Base-by-base conservation (phyloP, 2,329 filamentous ascomycete genomes). In the Cladophialophora psammophila region DNA sequence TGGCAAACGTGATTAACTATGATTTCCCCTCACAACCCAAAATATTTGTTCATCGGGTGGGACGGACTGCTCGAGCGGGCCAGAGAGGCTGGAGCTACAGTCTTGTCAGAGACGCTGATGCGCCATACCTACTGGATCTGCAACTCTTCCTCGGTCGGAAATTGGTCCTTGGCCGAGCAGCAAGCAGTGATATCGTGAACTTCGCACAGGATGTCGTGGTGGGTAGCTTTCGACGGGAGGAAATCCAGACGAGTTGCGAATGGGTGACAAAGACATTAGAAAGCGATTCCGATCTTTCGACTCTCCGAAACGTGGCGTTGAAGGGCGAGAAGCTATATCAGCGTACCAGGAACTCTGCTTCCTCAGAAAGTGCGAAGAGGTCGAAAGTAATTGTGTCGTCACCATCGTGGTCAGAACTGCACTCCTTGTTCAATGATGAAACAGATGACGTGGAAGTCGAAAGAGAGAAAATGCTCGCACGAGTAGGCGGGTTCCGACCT, bases 1-100 rank as follows among this genome's bases (percentile, higher is more conserved):
- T 99, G 40, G 94, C 93, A 64, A 98, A 99, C 76, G 95, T 99
- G 66, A 94, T 99, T 83, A 98, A 99, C 83, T 99, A 96, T 79
- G 94, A 98, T 76, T 99, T 99, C 71, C 94, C 95, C 2, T 91
- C 94, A 1, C 95, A 98, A 75, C 93, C 95, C 20, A 99, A 99
- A 80, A 89, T 99, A 50, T 99, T 96, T 74, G 91, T 99, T 34
- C 95, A 99, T 79, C 90, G 95, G 76, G 95, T 99, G 55, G 95
- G 95, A 74, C 90, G 95, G 80, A 99, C 96, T 32, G 96, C 95
- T 48, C 89, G 95, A 86, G 96, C 96, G 53, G 95, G 94, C 13
- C 90, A 93, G 74, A 88, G 90, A 71, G 95, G 95, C 69, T 98
- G 95, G 95, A 91, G 91, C 80, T 99, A 97, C 80, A 97, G 92